Conservation (phyloP, 805 yeast genomes). For the Saccharomycopsis fermentans region DNA sequence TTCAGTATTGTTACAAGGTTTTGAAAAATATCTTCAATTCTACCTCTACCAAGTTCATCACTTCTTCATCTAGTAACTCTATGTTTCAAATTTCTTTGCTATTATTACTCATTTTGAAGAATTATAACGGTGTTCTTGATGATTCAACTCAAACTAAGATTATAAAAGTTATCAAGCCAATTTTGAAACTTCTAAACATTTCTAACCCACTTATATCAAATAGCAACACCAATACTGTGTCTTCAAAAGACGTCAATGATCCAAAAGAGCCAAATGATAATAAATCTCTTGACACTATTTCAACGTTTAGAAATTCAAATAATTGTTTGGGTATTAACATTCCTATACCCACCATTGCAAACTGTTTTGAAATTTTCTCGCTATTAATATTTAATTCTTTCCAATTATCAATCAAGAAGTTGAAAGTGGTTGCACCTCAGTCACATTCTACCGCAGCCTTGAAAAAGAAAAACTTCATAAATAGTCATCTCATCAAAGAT, state of each 20-base stretch:
- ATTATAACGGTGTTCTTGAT: conserved; percentile 9
- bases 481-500: conserved; percentile 17
- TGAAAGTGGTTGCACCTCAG: neutral
- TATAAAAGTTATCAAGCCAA: conserved; percentile 12
- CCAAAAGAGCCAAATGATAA: conserved; percentile 9
- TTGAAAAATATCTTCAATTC: conserved; percentile 7
- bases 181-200: conserved; percentile 6
- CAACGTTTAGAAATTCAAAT: conserved; percentile 10
- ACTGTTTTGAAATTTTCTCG: conserved; percentile 13
- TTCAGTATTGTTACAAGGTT: conserved; percentile 10
- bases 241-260: conserved; percentile 7
- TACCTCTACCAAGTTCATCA: neutral
- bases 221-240: neutral
- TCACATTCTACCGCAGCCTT: conserved; percentile 9
- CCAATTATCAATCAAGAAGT: conserved; percentile 5
- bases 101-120: conserved; percentile 10
- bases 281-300: conserved; percentile 7
- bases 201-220: neutral
- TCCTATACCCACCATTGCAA: conserved; percentile 14
- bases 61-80: neutral
- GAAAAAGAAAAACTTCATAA: conserved; percentile 14
- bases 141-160: conserved; percentile 8
- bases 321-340: conserved; percentile 9
- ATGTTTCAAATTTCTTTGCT: conserved; percentile 6
- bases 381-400: conserved; percentile 8